Evolutionary conservation across 805 yeast species (phyloP).

Genomic region (Candida xiaguanensis): DNA sequence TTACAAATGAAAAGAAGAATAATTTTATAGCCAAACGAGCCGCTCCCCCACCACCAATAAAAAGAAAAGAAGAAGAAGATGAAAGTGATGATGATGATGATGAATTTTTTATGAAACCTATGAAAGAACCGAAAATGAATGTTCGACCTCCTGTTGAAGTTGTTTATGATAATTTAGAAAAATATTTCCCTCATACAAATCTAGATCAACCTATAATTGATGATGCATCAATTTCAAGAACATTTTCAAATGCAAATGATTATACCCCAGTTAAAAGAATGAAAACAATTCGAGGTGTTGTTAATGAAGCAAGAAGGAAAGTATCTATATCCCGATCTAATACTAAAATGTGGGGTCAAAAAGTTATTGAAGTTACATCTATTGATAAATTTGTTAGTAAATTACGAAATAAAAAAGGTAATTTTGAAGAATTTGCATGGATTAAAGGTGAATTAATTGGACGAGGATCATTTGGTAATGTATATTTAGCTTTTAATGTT

Average conservation of each 20-base stretch:
- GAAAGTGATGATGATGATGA: slow-evolving; percentile 23
- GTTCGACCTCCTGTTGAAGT: slow-evolving; percentile 95
- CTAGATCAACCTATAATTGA: slow-evolving; percentile 85
- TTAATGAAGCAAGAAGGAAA: slow-evolving; percentile 70
- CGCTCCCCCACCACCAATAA: slow-evolving; percentile 66
- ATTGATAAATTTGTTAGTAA: slow-evolving; percentile 60
- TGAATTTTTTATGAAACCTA: slow-evolving; percentile 28
- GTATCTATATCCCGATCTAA: slow-evolving; percentile 13
- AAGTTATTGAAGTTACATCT: slow-evolving; percentile 84
- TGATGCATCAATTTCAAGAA: slow-evolving; percentile 51
- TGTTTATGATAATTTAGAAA: slow-evolving; percentile 85
- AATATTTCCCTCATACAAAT: slow-evolving; percentile 88
- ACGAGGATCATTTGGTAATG: slow-evolving; percentile 94
- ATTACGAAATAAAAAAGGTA: slow-evolving; percentile 56
- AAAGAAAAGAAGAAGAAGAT: slow-evolving; percentile 6
- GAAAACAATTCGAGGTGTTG: slow-evolving; percentile 91
- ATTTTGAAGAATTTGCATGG: slow-evolving; percentile 90
- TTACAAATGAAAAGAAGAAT: slow-evolving; percentile 25
- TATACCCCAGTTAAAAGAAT: slow-evolving; percentile 43
- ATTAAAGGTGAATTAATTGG: slow-evolving; percentile 96
- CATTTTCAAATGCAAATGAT: slow-evolving; percentile 40
- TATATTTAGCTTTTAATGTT: slow-evolving; percentile 84
- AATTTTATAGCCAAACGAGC: slow-evolving; percentile 61
- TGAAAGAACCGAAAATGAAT: slow-evolving; percentile 38
- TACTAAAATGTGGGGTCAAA: slow-evolving; percentile 97